phyloP scores from a whole-genome alignment of 2,329 filamentous ascomycete species.

The Stagonosporopsis vannaccii region DNA sequence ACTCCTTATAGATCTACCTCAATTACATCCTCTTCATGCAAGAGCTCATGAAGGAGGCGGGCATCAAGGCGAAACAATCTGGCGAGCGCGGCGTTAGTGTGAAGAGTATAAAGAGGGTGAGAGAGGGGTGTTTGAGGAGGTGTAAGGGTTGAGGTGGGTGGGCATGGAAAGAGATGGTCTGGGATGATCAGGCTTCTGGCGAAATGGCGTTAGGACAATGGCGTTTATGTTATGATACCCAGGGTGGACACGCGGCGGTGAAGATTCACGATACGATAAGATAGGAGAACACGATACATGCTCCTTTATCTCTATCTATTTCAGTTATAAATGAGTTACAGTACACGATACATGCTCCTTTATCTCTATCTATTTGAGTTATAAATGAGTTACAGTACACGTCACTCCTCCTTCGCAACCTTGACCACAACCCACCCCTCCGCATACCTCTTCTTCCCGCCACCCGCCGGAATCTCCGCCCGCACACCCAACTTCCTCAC shows the following conservation, averaged over 20 bases:
- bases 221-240: conserved; percentile 5
- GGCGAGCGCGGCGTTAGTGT: conserved; percentile 78
- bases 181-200: too few relatives aligned
- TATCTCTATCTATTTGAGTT: too few relatives aligned
- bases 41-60: conserved; percentile 79
- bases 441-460: conserved; percentile 51
- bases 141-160: conserved; percentile 38
- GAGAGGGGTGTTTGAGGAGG: conserved; percentile 61
- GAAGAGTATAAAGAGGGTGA: conserved; percentile 78
- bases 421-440: conserved; percentile 58
- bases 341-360: too few relatives aligned
- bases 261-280: background rate
- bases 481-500: conserved; percentile 30
- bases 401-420: conserved; percentile 34
- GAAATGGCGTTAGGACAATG: background rate
- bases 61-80: conserved; percentile 75
- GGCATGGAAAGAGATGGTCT: too few relatives aligned
- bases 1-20: conserved; percentile 72
- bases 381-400: too few relatives aligned
- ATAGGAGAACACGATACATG: too few relatives aligned
- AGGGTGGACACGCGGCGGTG: background rate
- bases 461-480: conserved; percentile 48
- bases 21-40: conserved; percentile 84
- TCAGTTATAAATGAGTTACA: too few relatives aligned
- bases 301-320: background rate